phyloP scores from a whole-genome alignment of 768 basidiomycete species.

The Tylopilus rubrobrunneus region DNA sequence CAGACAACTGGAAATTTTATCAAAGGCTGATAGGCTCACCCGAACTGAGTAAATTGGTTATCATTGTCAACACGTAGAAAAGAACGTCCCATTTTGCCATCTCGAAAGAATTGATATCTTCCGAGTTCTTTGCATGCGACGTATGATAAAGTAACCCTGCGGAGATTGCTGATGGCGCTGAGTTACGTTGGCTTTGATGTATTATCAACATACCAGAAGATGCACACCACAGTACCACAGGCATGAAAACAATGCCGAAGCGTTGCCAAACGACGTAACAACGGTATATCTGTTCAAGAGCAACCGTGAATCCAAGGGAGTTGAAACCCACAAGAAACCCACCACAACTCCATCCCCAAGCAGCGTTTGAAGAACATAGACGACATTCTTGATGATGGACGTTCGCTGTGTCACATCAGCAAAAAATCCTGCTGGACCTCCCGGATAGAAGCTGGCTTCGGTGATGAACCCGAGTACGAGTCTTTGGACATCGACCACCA shows the following conservation, averaged over 20 bases:
- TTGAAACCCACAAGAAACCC: not conserved
- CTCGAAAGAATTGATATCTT: not conserved
- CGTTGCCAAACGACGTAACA: constrained; percentile 22
- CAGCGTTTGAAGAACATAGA: constrained; percentile 26
- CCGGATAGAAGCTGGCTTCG: constrained; percentile 16
- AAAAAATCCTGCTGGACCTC: constrained; percentile 29
- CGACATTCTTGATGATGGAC: constrained; percentile 28
- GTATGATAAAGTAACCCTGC: constrained; percentile 7
- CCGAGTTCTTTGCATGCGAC: not conserved
- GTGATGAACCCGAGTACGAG: constrained; percentile 25
- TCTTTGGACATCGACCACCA: constrained; percentile 21
- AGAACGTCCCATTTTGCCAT: constrained; percentile 7
- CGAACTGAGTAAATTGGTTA: constrained; percentile 21
- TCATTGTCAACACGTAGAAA: constrained; percentile 20
- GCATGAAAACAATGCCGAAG: constrained; percentile 7
- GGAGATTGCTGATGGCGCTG: constrained; percentile 7
- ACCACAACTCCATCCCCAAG: constrained; percentile 21
- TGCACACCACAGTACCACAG: constrained; percentile 17
- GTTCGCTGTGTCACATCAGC: constrained; percentile 25
- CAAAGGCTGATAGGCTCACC: constrained; percentile 2
- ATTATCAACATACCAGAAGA: constrained; percentile 10
- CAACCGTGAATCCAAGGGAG: not conserved
- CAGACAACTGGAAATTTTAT: not conserved
- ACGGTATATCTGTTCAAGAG: constrained; percentile 18
- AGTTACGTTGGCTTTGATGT: not conserved